phyloP scores from a whole-genome alignment of 176 grass and related monocot genomes.

The Avena atlantica region DNA sequence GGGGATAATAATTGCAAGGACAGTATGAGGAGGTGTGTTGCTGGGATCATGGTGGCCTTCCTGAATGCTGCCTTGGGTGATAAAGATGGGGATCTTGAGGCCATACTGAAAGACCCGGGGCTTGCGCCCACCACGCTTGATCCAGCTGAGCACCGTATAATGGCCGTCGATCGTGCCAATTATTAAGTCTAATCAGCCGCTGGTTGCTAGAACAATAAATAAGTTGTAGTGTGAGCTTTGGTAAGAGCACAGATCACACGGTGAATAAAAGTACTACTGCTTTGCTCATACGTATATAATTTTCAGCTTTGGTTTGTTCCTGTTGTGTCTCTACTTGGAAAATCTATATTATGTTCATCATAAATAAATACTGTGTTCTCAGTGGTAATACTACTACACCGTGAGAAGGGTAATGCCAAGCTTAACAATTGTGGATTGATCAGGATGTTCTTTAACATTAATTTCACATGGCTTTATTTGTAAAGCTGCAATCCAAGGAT shows the following conservation, averaged over 20 bases:
- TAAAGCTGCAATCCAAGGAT: too few relatives aligned
- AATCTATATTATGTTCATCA: neutral
- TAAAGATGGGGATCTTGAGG: constrained; percentile 42
- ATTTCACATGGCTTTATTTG: too few relatives aligned
- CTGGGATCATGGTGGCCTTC: constrained; percentile 57
- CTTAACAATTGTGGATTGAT: too few relatives aligned
- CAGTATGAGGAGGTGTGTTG: constrained; percentile 56
- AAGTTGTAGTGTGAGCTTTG: neutral
- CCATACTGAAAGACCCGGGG: constrained; percentile 46
- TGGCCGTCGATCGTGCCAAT: neutral
- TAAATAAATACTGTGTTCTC: neutral
- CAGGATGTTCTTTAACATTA: too few relatives aligned
- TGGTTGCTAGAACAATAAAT: neutral
- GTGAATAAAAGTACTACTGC: neutral
- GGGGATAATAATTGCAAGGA: constrained; percentile 50
- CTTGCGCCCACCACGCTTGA: constrained; percentile 50
- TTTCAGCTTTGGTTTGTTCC: neutral
- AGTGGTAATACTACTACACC: neutral
- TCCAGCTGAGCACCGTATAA: constrained; percentile 40
- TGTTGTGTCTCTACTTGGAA: neutral
- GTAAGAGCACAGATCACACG: neutral
- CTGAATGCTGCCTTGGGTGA: constrained; percentile 42
- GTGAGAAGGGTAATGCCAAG: neutral
- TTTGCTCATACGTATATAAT: neutral
- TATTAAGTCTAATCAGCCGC: neutral